A percentile compares a stretch with the other conserved stretches of the same genome.
These are phyloP conservation scores for Platanthera guangdongensis DNA, from an alignment of 106 monocot genomes.

Conservation along the genomic window DNA sequence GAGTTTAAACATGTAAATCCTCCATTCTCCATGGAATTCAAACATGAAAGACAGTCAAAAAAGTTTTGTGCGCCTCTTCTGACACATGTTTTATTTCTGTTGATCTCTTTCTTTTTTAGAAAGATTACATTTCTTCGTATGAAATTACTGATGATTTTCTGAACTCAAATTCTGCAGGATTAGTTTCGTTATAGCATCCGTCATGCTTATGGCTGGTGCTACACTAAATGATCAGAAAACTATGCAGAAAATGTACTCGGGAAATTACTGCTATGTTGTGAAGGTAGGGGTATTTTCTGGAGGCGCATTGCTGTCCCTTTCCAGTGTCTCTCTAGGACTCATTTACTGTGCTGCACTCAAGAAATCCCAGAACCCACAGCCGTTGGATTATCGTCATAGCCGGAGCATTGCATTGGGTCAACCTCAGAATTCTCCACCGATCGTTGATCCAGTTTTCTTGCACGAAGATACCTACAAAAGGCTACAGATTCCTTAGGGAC, in stretches of 20 bases:
- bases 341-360: slow-evolving; percentile 31
- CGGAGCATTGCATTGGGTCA: slow-evolving; percentile 77
- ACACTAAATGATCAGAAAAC: slow-evolving; percentile 37
- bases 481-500: slow-evolving; percentile 28
- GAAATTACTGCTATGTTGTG: slow-evolving; percentile 42
- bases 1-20: no score
- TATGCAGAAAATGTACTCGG: slow-evolving; percentile 23
- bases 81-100: no score
- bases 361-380: slow-evolving; percentile 11
- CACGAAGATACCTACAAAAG: slow-evolving; percentile 53
- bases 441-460: slow-evolving; percentile 38
- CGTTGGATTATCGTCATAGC: slow-evolving; percentile 4
- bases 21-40: no score
- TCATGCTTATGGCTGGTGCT: slow-evolving; percentile 45
- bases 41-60: no score
- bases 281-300: slow-evolving; percentile 50
- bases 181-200: slow-evolving; percentile 47
- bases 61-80: no score
- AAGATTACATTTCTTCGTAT: no score
- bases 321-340: slow-evolving; percentile 31
- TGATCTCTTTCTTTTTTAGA: no score
- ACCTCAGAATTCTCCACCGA: slow-evolving; percentile 52
- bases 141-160: no score
- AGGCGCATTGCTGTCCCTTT: slow-evolving; percentile 39
- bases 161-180: slow-evolving; percentile 28